These are phyloP conservation scores for Ampelocalamus luodianensis DNA, from an alignment of 176 grass and related monocot species.

Conservation along the genomic window DNA sequence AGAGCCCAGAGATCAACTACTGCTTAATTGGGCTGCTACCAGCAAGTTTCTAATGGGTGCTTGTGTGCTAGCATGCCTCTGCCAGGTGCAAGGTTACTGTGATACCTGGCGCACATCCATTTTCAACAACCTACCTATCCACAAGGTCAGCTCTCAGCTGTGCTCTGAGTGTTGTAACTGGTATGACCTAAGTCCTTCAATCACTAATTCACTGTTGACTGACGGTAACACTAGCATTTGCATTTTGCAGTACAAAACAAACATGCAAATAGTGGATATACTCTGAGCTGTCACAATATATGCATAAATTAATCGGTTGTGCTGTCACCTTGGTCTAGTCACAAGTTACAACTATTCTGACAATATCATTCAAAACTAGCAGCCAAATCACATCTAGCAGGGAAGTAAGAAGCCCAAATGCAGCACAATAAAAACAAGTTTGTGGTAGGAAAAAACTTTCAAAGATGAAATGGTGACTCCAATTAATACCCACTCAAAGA, in stretches of 20 bases:
- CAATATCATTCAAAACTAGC: conserved; percentile 10
- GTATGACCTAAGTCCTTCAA: not conserved
- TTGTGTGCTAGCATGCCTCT: not conserved
- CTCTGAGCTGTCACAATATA: not conserved
- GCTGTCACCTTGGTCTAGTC: not conserved
- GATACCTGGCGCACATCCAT: not conserved
- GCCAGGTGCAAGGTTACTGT: conserved; percentile 4
- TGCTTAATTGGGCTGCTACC: not conserved
- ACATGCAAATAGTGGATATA: not conserved
- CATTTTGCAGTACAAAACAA: not conserved
- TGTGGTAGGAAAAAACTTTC: not conserved
- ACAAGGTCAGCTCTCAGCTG: not conserved
- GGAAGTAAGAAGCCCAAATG: conserved; percentile 23
- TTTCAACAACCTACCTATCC: not conserved
- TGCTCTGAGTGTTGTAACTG: not conserved
- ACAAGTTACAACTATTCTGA: not conserved
- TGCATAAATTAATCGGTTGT: not conserved
- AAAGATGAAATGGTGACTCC: conserved; percentile 6
- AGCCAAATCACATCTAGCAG: not conserved
- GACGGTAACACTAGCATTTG: conserved; percentile 4
- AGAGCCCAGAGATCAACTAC: not conserved
- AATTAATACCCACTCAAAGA: conserved; percentile 4
- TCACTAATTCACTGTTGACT: conserved; percentile 6
- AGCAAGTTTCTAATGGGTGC: not conserved
- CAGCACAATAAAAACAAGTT: conserved; percentile 26